Evolutionary conservation across 1,284 basidiomycete species (phyloP).

Genomic region (Bondarzewia mesenterica): DNA sequence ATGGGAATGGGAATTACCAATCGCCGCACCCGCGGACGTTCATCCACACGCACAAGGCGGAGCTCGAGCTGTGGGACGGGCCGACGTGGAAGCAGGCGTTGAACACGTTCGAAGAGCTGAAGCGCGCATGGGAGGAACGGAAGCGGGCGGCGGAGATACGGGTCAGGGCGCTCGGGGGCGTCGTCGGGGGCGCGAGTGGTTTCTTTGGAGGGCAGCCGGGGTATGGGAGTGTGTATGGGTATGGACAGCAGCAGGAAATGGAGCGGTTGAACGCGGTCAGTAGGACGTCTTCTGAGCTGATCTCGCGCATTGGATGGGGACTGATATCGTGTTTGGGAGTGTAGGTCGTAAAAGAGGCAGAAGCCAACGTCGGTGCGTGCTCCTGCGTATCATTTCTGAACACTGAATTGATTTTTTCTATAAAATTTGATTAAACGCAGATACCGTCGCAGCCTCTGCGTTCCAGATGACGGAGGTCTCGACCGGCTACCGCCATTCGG

Average conservation of each 20-base stretch:
- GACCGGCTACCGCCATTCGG: conserved; percentile 29
- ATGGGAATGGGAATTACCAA: conserved; percentile 11
- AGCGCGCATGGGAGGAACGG: conserved; percentile 24
- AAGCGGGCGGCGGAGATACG: conserved; percentile 24
- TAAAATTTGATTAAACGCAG: conserved; percentile 13
- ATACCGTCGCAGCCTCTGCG: conserved; percentile 26
- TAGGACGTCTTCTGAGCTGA: too few relatives aligned
- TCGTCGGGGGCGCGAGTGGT: conserved; percentile 13
- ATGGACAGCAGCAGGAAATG: conserved; percentile 21
- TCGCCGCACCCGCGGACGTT: conserved; percentile 27
- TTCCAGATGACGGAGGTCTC: conserved; percentile 31
- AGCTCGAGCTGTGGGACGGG: conserved; percentile 30
- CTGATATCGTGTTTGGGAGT: neutral
- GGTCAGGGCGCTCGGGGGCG: conserved; percentile 16
- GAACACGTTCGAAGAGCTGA: conserved; percentile 26
- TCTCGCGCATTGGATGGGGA: too few relatives aligned
- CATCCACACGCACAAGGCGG: conserved; percentile 27
- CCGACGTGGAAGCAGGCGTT: conserved; percentile 30
- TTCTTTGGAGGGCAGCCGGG: conserved; percentile 20
- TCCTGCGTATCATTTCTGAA: neutral
- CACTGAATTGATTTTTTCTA: neutral
- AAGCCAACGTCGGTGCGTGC: conserved; percentile 23
- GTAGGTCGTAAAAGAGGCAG: conserved; percentile 27
- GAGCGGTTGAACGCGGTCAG: conserved; percentile 24
- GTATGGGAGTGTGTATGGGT: conserved; percentile 15